These are phyloP conservation scores for Aureobasidium sp. DNA, from an alignment of 2,329 filamentous ascomycete genomes.

Conservation along the genomic window DNA sequence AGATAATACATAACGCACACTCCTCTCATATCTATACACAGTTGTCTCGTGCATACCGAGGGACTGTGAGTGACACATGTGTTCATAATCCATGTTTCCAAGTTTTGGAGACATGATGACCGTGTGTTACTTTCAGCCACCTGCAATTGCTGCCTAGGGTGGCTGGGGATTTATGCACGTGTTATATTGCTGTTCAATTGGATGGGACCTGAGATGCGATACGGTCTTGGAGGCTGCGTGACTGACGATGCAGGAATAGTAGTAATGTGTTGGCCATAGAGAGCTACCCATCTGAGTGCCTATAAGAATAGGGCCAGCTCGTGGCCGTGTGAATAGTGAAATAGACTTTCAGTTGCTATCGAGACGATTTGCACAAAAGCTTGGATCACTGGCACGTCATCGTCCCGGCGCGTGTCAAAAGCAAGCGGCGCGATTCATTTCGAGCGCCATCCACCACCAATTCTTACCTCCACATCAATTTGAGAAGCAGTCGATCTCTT, in stretches of 20 bases:
- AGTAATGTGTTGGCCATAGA: neutral
- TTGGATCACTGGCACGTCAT: constrained; percentile 1
- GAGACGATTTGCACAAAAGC: neutral
- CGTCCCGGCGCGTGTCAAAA: neutral
- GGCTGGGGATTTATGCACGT: constrained; percentile 4
- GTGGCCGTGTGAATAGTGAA: neutral
- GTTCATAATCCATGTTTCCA: neutral
- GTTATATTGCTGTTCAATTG: neutral
- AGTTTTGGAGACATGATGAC: neutral
- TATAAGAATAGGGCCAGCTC: neutral
- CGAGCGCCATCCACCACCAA: neutral
- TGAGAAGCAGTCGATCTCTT: neutral
- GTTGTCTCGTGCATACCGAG: neutral
- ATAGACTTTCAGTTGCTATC: constrained; percentile 1
- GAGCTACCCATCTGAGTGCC: neutral
- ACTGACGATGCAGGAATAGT: neutral
- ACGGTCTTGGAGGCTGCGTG: neutral
- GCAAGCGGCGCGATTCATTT: neutral
- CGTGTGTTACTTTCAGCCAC: constrained; percentile 4
- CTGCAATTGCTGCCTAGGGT: neutral
- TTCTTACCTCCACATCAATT: constrained; percentile 7
- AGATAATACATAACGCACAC: neutral
- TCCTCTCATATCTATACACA: neutral
- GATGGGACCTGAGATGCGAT: neutral
- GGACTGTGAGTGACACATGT: neutral